Conservation (phyloP, 2,329 filamentous ascomycete genomes). For the Colletotrichum coccodes region DNA sequence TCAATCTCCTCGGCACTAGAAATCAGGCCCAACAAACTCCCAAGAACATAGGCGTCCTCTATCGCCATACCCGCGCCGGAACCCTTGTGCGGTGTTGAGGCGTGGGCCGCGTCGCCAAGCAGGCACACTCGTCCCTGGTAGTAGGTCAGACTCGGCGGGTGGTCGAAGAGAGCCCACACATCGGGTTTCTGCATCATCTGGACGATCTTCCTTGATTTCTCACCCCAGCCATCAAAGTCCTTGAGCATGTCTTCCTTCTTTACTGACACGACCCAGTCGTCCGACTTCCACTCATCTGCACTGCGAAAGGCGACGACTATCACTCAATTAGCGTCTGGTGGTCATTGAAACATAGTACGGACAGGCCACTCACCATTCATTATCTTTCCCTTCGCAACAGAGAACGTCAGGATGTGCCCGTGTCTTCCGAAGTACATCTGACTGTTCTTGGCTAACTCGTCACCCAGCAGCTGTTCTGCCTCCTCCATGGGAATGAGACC, state of each 20-base stretch:
- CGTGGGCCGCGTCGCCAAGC: slow-evolving; percentile 40
- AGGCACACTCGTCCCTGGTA: slow-evolving; percentile 34
- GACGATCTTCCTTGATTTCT: slow-evolving; percentile 11
- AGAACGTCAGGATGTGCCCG: slow-evolving; percentile 68
- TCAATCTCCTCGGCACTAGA: slow-evolving; percentile 16
- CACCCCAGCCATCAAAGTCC: slow-evolving; percentile 25
- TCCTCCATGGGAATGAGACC: slow-evolving; percentile 57
- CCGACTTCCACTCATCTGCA: slow-evolving; percentile 15
- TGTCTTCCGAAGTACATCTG: slow-evolving; percentile 65
- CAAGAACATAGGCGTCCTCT: slow-evolving; percentile 39
- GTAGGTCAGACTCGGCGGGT: slow-evolving; percentile 31
- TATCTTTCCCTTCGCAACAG: slow-evolving; percentile 62
- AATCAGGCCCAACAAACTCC: slow-evolving; percentile 13
- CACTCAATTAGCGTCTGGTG: neutral
- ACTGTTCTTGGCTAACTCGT: slow-evolving; percentile 43
- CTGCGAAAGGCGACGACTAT: slow-evolving; percentile 23
- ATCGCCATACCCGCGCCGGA: slow-evolving; percentile 38
- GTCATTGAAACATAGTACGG: neutral
- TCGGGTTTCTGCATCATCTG: slow-evolving; percentile 26
- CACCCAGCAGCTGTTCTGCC: slow-evolving; percentile 59
- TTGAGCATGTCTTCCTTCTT: slow-evolving; percentile 23
- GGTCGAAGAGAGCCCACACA: slow-evolving; percentile 30
- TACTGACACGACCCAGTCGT: slow-evolving; percentile 21
- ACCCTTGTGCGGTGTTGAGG: slow-evolving; percentile 38
- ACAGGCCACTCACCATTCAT: slow-evolving; percentile 53